Conservation (phyloP, 345 rosid genomes). For the Camelina hispida region DNA sequence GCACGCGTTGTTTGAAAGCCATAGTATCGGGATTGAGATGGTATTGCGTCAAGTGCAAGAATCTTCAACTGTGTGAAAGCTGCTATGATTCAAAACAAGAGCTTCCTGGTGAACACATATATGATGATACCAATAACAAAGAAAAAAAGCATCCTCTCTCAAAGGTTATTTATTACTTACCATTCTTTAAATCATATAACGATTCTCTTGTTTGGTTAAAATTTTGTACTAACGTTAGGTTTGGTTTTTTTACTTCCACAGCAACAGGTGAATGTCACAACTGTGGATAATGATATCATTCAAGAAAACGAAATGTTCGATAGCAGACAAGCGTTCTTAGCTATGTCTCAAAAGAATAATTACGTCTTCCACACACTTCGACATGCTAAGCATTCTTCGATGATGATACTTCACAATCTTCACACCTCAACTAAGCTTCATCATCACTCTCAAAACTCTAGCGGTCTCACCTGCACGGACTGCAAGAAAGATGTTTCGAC, state of each 20-base stretch:
- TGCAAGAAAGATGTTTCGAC: slow-evolving; percentile 48
- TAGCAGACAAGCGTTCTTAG: slow-evolving; percentile 59
- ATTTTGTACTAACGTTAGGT: neutral
- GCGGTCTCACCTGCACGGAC: slow-evolving; percentile 41
- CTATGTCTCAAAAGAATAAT: slow-evolving; percentile 57
- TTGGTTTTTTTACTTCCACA: slow-evolving; percentile 36
- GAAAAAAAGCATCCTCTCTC: slow-evolving; percentile 60
- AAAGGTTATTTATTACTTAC: slow-evolving; percentile 45
- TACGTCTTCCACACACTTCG: slow-evolving; percentile 71
- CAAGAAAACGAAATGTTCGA: slow-evolving; percentile 53
- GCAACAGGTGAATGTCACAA: slow-evolving; percentile 55
- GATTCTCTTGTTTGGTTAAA: slow-evolving; percentile 13
- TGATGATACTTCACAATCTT: slow-evolving; percentile 75
- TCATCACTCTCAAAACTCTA: slow-evolving; percentile 11
- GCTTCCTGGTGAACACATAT: slow-evolving; percentile 38
- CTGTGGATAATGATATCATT: slow-evolving; percentile 54
- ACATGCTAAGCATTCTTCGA: slow-evolving; percentile 75
- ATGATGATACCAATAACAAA: slow-evolving; percentile 41
- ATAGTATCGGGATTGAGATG: slow-evolving; percentile 63
- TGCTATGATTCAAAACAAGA: slow-evolving; percentile 53
- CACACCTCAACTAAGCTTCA: slow-evolving; percentile 37
- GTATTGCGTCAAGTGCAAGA: slow-evolving; percentile 66
- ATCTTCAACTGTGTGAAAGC: slow-evolving; percentile 68
- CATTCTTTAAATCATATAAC: neutral
- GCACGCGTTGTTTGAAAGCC: slow-evolving; percentile 52